Percentiles rank a stretch among this genome's conserved stretches.
Conservation (phyloP, 495 filamentous ascomycete species). For the Diplogelasinospora grovesii region DNA sequence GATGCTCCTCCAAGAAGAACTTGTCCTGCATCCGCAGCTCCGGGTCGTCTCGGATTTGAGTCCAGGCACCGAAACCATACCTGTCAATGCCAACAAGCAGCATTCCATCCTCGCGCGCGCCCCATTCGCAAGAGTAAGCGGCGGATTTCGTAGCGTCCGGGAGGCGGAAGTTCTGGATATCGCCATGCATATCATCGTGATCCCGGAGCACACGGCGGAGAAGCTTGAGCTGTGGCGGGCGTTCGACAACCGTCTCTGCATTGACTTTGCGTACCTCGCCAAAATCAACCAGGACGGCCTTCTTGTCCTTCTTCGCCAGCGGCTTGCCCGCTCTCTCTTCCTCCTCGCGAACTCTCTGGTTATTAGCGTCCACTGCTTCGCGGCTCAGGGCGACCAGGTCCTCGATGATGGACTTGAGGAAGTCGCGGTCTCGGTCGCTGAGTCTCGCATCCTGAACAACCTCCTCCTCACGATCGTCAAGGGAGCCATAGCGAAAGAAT, state of each 20-base stretch:
- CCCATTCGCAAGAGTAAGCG: constrained; percentile 81
- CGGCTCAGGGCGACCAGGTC: constrained; percentile 47
- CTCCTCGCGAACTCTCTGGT: constrained; percentile 59
- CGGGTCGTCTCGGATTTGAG: constrained; percentile 81
- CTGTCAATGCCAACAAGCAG: constrained; percentile 85
- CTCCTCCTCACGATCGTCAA: constrained; percentile 80
- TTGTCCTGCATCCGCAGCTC: constrained; percentile 85
- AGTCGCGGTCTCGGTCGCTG: constrained; percentile 67
- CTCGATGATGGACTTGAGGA: constrained; percentile 57
- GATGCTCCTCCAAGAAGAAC: constrained; percentile 94
- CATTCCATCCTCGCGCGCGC: constrained; percentile 92
- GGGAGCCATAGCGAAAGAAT: constrained; percentile 79
- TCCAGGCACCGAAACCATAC: constrained; percentile 93
- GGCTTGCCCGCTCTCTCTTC: constrained; percentile 67
- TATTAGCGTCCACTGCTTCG: constrained; percentile 66
- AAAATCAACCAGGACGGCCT: constrained; percentile 90
- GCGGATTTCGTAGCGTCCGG: constrained; percentile 86
- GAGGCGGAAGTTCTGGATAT: constrained; percentile 73
- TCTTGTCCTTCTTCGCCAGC: constrained; percentile 90
- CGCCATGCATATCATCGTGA: constrained; percentile 54
- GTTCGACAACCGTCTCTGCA: constrained; percentile 86
- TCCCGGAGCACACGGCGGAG: constrained; percentile 63
- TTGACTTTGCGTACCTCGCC: constrained; percentile 88
- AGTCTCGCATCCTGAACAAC: constrained; percentile 80
- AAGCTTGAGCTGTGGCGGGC: constrained; percentile 79